Conservation (phyloP, 805 yeast genomes). For the Zygosaccharomyces rouxii region DNA sequence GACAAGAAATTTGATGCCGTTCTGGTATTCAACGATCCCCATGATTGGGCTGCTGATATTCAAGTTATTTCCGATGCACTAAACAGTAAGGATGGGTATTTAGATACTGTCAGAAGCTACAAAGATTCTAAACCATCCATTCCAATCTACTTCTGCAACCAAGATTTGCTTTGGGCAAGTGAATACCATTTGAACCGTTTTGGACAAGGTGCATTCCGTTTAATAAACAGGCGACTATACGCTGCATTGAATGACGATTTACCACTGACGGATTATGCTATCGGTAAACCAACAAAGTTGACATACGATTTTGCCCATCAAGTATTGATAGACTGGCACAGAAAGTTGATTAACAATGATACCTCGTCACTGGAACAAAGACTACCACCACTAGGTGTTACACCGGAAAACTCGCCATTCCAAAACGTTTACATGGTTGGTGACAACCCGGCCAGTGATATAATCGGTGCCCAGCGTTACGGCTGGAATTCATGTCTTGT, state of each 20-base stretch:
- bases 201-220: slow-evolving; percentile 87
- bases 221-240: slow-evolving; percentile 57
- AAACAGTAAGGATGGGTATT: slow-evolving; percentile 54
- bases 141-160: slow-evolving; percentile 75
- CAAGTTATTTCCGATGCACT: slow-evolving; percentile 73
- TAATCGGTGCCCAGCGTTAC: slow-evolving; percentile 76
- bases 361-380: slow-evolving; percentile 22
- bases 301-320: slow-evolving; percentile 83
- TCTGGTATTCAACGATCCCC: slow-evolving; percentile 80
- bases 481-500: slow-evolving; percentile 90
- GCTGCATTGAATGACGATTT: slow-evolving; percentile 45
- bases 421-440: slow-evolving; percentile 88
- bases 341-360: slow-evolving; percentile 32
- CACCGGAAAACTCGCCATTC: slow-evolving; percentile 43
- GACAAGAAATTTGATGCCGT: slow-evolving; percentile 61
- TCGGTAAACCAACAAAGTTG: slow-evolving; percentile 78
- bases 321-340: slow-evolving; percentile 52
- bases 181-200: slow-evolving; percentile 72
- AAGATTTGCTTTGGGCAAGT: slow-evolving; percentile 86
- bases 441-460: slow-evolving; percentile 92
- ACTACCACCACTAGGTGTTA: slow-evolving; percentile 44
- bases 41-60: slow-evolving; percentile 81
- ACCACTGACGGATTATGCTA: slow-evolving; percentile 48
- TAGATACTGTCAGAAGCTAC: slow-evolving; percentile 54
- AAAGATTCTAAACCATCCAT: slow-evolving; percentile 45